Base-by-base conservation (phyloP, 768 basidiomycete genomes). In the Pleurotus pulmonarius region DNA sequence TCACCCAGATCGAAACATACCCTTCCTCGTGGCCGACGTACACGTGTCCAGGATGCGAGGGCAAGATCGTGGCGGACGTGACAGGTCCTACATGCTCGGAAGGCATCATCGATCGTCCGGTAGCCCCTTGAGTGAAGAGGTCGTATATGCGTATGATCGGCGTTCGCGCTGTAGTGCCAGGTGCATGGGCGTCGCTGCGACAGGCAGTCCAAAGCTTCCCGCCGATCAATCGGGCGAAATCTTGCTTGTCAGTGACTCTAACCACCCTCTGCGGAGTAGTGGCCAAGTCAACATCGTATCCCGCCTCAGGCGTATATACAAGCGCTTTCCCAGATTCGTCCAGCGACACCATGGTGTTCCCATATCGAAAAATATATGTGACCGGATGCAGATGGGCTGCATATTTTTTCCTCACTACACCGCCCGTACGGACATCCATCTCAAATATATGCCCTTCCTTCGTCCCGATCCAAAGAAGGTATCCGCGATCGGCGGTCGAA, bases 21-120 rank as follows among this genome's bases (percentile, higher is more conserved):
- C 96, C 96, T 41, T 90, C 94, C 69, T 98, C 95, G 63, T 99
- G 96, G 0, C 90, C 94, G 34, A 99, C 74, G 63, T 87, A 97
- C 39, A 92, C 88, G 25, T 75, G 69, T 2, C 81, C 76, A 0
- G 86, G 86, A 16, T 82, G 75, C 1, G 85, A 81, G 0, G 90
- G 87, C 5, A 98, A 68, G 29, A 91, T 73, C 0, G 94, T 84
- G 0, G 88, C 92, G 34, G 86, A 83, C 0, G 90, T 92, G 16
- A 98, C 89, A 1, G 90, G 80, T 0, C 95, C 96, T 4, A 90
- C 82, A 54, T 85, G 82, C 43, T 90, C 88, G 0, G 75, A 78
- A 1, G 90, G 87, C 44, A 83, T 65, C 11, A 89, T 65, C 2
- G 83, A 73, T 20, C 79, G 76, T 1, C 77, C 81, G 1, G 80